Evolutionary conservation across 192 early-diverging fungal genomes (phyloP), one percentile per base, ranked within the genome.

Genomic region (Coemansia sp.): DNA sequence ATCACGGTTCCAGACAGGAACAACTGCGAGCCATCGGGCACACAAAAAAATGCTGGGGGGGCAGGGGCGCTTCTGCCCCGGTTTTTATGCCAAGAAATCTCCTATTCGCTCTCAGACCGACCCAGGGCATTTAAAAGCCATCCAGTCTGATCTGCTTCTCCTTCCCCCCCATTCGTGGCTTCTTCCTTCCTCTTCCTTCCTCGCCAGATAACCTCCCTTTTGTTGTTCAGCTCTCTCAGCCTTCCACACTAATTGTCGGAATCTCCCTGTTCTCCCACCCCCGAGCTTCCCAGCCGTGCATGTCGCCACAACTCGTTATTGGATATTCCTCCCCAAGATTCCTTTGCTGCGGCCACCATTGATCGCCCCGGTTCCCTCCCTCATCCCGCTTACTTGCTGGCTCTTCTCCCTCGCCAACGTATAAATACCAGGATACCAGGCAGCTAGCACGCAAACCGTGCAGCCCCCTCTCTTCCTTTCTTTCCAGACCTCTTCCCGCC

Each of bases 51-150:
- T 37, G 35, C 35, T 18, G 35, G 16, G 16, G 16, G 6, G 16
- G 35, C 35, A 19, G 35, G 7, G 3, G 16, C 20, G 16, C 30
- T 19, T 27, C 26, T 19, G 20, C 25, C 22, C 43, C 19, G 14
- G 3, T 13, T 36, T 48, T 53, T 42, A 22, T 50, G 49, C 49
- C 36, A 38, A 51, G 38, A 51, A 51, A 51, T 51, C 40, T 42
- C n/a, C 40, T 20, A 20, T 21, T 42, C n/a, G 18, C 40, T 42
- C 40, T 27, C 40, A 19, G 21, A 5, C 40, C 25, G 40, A 16
- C 16, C 5, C 40, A 21, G 39, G 26, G 37, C 32, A 19, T 32
- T 48, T 48, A 37, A 48, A 48, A 48, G 26, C 33, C 18, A 36
- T 12, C 34, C 47, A 48, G 37, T 48, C 47, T 48, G 47, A 48